A percentile compares a stretch with the other conserved stretches of the same genome.
These are phyloP conservation scores for Chaetomium strumarium DNA, from an alignment of 2,329 filamentous ascomycete species.

Conservation along the genomic window DNA sequence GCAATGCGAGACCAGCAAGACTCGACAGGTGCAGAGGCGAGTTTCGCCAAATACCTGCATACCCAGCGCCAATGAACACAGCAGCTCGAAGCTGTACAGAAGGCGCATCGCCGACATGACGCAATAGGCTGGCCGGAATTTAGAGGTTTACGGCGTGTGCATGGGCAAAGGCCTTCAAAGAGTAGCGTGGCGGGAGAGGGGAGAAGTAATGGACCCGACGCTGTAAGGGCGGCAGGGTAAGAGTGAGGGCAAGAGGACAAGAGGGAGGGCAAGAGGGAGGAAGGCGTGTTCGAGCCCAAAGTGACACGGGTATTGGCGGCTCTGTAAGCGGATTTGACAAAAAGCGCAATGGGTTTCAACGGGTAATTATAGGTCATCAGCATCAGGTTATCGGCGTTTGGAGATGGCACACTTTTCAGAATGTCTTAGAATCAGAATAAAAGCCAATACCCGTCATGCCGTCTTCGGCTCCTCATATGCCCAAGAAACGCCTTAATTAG, in stretches of 20 bases:
- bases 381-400: constrained; percentile 26
- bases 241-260: no score
- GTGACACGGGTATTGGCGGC: no score
- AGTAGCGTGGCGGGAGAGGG: no score
- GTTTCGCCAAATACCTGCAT: constrained; percentile 56
- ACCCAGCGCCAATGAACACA: constrained; percentile 29
- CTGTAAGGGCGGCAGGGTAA: no score
- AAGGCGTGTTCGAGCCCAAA: not conserved
- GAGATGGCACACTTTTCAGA: constrained; percentile 23
- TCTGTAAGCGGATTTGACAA: no score
- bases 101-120: no score
- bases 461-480: not conserved
- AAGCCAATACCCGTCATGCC: constrained; percentile 6
- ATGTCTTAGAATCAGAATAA: not conserved
- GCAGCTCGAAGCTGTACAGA: constrained; percentile 14
- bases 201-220: not conserved
- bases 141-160: no score
- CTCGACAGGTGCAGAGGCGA: constrained; percentile 48
- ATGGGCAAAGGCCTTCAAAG: no score
- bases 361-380: constrained; percentile 1
- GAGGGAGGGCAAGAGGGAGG: no score
- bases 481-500: constrained; percentile 7
- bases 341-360: no score
- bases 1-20: constrained; percentile 59
- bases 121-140: no score